Base-by-base conservation (phyloP, 352 stramenopile species). In the Lagenidium sp. region DNA sequence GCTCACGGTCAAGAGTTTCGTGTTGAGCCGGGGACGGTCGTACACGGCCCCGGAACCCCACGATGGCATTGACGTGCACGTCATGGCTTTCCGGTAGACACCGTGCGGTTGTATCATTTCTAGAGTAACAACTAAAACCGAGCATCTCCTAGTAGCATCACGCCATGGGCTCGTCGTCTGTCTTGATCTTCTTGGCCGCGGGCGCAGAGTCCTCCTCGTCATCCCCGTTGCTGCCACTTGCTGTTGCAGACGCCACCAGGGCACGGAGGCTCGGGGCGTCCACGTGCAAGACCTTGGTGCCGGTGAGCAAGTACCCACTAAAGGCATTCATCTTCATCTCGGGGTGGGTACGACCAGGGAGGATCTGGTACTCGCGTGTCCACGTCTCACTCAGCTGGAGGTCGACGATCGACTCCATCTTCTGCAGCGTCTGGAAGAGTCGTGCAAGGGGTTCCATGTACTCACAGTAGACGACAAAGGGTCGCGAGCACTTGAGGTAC, bases 271-370 rank as follows among this genome's bases (percentile, higher is more conserved):
- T 38, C n/a, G 52, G 45, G 6, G 41, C 53, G 30, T 42, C 50
- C 20, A 61, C 21, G 20, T 66, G 41, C 21, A 30, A 37, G 30
- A 97, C 77, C 63, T 97, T 98, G 38, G 95, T 90, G 4, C 93
- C 94, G 5, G 84, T 96, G 15, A 98, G 64, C 24, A 98, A 63
- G 55, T 97, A 98, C 13, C 95, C 93, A 36, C 93, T 96, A 64
- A 86, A 96, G 40, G 95, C 92, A 55, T 80, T 96, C 88, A 98
- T 98, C 52, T 78, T 97, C 95, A 98, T 98, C 47, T 91, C 83
- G 0, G 95, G 95, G 67, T 98, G 95, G 23, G 93, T 98, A 12
- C 92, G 75, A 13, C 88, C 87, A 5, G 89, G 87, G 16, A 98
- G 45, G 13, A 92, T 82, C 64, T 98, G 93, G 65, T 97, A 95